Conservation (phyloP, 2,329 filamentous ascomycete genomes). For the Trichoderma sp. region DNA sequence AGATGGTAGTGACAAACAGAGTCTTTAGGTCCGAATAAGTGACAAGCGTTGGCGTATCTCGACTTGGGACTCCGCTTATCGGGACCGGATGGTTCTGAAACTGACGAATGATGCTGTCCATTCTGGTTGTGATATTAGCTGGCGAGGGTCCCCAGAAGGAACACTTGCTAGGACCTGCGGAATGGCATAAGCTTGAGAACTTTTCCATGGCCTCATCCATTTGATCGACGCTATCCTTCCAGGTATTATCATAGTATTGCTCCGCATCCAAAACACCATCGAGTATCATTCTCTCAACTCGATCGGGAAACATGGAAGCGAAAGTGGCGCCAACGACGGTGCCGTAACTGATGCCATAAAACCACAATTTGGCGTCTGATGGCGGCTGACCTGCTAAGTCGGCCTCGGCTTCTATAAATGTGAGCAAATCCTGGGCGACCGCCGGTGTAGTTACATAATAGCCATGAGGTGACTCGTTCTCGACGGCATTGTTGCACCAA, state of each 20-base stretch:
- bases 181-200: constrained; percentile 22
- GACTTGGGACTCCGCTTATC: neutral
- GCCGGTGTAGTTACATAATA: constrained; percentile 1
- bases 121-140: neutral
- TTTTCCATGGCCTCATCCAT: constrained; percentile 26
- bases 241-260: constrained; percentile 26
- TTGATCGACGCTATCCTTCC: constrained; percentile 26
- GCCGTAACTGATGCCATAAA: constrained; percentile 32
- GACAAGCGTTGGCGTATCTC: neutral
- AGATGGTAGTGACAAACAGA: neutral
- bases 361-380: neutral
- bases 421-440: neutral
- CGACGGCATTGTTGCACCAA: neutral
- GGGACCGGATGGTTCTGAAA: constrained; percentile 1
- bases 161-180: neutral
- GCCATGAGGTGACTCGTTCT: neutral
- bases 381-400: neutral
- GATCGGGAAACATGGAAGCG: constrained; percentile 31
- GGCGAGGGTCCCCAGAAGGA: constrained; percentile 4
- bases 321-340: constrained; percentile 34
- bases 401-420: neutral
- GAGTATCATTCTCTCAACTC: constrained; percentile 24
- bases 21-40: constrained; percentile 5
- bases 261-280: constrained; percentile 28
- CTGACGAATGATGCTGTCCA: neutral